Percentiles rank a stretch among this genome's conserved stretches.
These are phyloP conservation scores for Dioscorea zingiberensis DNA, from an alignment of 106 monocot genomes.

Conservation along the genomic window DNA sequence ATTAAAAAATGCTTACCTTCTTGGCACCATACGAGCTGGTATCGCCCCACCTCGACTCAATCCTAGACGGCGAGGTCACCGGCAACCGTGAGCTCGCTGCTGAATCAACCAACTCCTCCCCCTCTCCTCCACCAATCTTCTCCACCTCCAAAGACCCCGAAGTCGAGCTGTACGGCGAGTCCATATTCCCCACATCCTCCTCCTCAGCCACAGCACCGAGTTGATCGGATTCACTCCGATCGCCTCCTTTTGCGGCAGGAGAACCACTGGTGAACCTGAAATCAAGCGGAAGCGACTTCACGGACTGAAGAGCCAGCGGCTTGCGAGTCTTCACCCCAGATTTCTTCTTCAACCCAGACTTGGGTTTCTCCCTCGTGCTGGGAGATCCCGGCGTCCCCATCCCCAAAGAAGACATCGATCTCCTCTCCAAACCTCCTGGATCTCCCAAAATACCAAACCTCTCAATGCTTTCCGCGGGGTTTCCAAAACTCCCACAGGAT, in stretches of 20 bases:
- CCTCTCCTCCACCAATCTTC: neutral
- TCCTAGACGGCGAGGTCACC: conserved; percentile 6
- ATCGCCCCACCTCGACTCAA: conserved; percentile 56
- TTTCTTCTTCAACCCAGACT: neutral
- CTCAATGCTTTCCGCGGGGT: too few species aligned
- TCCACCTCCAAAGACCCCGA: conserved; percentile 11
- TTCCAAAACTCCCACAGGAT: too few species aligned
- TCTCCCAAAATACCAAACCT: neutral
- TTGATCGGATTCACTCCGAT: neutral
- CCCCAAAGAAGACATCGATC: conserved; percentile 1
- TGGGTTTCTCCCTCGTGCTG: neutral
- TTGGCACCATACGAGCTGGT: conserved; percentile 47
- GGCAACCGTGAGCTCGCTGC: conserved; percentile 4
- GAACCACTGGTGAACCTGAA: conserved; percentile 2
- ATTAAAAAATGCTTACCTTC: conserved; percentile 24
- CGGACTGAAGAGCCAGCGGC: neutral
- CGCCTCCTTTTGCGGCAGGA: neutral
- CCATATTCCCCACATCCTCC: conserved; percentile 27
- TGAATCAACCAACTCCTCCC: neutral
- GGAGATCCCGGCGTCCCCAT: conserved; percentile 1
- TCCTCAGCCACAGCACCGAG: conserved; percentile 1
- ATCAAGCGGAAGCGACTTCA: neutral
- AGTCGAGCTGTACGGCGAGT: conserved; percentile 62
- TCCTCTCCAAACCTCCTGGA: neutral
- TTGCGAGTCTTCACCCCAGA: neutral